Conservation (phyloP, 495 filamentous ascomycete genomes). For the Penicillium coffeae region DNA sequence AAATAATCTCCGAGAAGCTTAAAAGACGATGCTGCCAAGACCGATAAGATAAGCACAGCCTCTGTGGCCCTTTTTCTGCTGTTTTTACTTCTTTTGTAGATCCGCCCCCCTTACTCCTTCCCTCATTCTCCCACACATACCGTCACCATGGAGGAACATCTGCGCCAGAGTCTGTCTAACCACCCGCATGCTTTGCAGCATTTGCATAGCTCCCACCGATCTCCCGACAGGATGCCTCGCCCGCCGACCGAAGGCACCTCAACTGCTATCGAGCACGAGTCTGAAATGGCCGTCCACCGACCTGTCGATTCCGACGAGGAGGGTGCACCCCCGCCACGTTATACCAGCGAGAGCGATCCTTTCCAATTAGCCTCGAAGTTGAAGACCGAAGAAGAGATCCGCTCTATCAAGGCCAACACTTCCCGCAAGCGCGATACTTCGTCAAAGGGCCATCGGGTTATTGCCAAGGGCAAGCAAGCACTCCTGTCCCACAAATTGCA, state of each 20-base stretch:
- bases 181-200: conserved; percentile 25
- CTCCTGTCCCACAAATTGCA: conserved; percentile 60
- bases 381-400: conserved; percentile 75
- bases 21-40: neutral
- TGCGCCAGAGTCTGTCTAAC: conserved; percentile 38
- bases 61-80: neutral
- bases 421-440: conserved; percentile 67
- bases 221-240: conserved; percentile 18
- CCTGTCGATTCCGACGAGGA: conserved; percentile 58
- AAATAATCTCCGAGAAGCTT: neutral
- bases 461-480: conserved; percentile 25
- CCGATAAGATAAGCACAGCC: conserved; percentile 11
- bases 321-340: conserved; percentile 55
- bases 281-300: conserved; percentile 17
- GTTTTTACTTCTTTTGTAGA: neutral
- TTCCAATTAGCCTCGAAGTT: conserved; percentile 73
- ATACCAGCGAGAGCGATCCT: conserved; percentile 68
- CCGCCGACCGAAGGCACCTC: conserved; percentile 31
- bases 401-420: conserved; percentile 75
- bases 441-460: conserved; percentile 32
- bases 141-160: conserved; percentile 35
- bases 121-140: conserved; percentile 3
- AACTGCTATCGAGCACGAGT: conserved; percentile 33
- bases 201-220: conserved; percentile 18
- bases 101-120: conserved; percentile 1